Conservation (phyloP, 1,284 basidiomycete species). For the Ceratobasidium sp. region DNA sequence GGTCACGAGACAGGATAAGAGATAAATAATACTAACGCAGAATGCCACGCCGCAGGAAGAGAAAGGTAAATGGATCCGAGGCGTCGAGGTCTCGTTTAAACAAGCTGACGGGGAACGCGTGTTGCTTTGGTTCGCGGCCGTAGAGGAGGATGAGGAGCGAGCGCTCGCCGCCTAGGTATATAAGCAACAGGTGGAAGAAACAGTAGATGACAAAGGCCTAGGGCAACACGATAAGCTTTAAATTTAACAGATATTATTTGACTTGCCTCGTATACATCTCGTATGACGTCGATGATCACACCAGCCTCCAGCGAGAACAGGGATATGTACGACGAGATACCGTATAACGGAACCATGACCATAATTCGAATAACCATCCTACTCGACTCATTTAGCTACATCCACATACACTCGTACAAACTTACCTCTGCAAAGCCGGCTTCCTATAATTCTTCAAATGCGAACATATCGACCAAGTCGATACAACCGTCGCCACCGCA, state of each 20-base stretch:
- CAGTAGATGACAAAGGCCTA: conserved; percentile 98
- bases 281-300: conserved; percentile 94
- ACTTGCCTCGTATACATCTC: conserved; percentile 95
- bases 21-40: conserved; percentile 74
- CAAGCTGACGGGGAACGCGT: conserved; percentile 86
- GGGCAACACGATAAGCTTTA: conserved; percentile 6
- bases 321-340: conserved; percentile 90
- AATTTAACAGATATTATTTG: background rate
- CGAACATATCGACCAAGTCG: conserved; percentile 37
- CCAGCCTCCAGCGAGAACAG: conserved; percentile 95
- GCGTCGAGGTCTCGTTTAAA: conserved; percentile 86
- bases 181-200: conserved; percentile 85
- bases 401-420: background rate
- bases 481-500: conserved; percentile 42
- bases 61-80: conserved; percentile 93
- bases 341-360: conserved; percentile 97
- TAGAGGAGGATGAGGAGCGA: conserved; percentile 92
- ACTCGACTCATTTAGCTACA: conserved; percentile 47
- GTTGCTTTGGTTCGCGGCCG: conserved; percentile 87
- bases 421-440: conserved; percentile 82
- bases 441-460: conserved; percentile 77
- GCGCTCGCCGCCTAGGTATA: conserved; percentile 93
- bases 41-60: conserved; percentile 94
- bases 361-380: conserved; percentile 96
- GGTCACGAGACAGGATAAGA: background rate